These are phyloP conservation scores for Pseudonitzschia multistriata DNA, from an alignment of 108 stramenopile genomes.

Conservation along the genomic window DNA sequence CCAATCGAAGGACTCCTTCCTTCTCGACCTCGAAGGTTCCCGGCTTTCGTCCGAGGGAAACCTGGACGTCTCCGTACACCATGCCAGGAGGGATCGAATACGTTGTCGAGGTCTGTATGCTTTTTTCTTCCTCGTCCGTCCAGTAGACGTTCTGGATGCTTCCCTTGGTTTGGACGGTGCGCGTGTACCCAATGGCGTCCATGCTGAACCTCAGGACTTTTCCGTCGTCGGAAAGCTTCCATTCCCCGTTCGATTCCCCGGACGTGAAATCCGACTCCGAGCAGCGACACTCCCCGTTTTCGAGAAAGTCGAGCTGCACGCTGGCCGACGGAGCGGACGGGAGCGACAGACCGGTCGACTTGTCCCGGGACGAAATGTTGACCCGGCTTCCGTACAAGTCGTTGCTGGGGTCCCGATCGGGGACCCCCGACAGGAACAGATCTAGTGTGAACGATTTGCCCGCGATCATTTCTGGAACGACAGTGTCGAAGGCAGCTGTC, in stretches of 20 bases:
- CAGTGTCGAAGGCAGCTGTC: constrained; percentile 12
- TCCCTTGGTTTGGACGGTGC: constrained; percentile 82
- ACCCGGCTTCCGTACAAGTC: constrained; percentile 69
- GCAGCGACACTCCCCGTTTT: constrained; percentile 41
- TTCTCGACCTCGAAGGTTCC: constrained; percentile 46
- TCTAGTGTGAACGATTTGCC: constrained; percentile 43
- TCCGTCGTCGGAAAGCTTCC: constrained; percentile 72
- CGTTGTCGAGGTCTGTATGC: constrained; percentile 52
- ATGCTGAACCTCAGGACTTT: constrained; percentile 62
- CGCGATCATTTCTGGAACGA: constrained; percentile 25
- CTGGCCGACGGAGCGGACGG: constrained; percentile 58
- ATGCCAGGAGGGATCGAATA: constrained; percentile 79
- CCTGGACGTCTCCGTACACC: constrained; percentile 64
- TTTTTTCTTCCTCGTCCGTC: constrained; percentile 54
- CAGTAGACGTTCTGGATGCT: constrained; percentile 78
- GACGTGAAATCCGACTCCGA: constrained; percentile 45
- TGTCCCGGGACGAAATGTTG: constrained; percentile 67
- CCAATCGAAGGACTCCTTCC: constrained; percentile 64
- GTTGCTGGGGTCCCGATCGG: constrained; percentile 69
- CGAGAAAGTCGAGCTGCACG: constrained; percentile 44
- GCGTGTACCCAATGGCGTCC: constrained; percentile 60
- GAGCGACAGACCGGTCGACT: constrained; percentile 49
- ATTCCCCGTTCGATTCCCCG: constrained; percentile 50
- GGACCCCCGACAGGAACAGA: constrained; percentile 69
- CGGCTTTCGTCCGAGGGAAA: constrained; percentile 42